phyloP scores from a whole-genome alignment of 192 early-diverging fungal species.

The Rhizoclosmatium sp. region DNA sequence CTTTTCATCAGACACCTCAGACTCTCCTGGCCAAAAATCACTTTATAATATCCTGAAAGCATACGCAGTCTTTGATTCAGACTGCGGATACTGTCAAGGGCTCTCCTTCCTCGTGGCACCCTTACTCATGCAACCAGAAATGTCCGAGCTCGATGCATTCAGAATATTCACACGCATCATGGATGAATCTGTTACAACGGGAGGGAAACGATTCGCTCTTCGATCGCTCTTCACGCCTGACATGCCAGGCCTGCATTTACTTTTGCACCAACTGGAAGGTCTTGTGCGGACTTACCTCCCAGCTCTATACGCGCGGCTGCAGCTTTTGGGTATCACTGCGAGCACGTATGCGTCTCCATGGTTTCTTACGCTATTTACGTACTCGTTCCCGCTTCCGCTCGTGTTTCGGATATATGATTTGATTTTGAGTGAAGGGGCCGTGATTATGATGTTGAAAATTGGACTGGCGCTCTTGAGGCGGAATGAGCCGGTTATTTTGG shows the following conservation, averaged over 20 bases:
- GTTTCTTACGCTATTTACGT: conserved; percentile 98
- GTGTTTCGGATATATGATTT: conserved; percentile 93
- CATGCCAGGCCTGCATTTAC: conserved; percentile 84
- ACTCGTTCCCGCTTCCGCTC: conserved; percentile 84
- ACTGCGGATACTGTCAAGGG: conserved; percentile 97
- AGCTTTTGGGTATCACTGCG: conserved; percentile 78
- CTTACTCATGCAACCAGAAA: conserved; percentile 80
- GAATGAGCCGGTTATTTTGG: conserved; percentile 67
- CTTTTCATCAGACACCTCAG: conserved; percentile 75
- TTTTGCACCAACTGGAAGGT: conserved; percentile 86
- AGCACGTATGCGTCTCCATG: conserved; percentile 95
- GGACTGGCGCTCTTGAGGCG: conserved; percentile 82
- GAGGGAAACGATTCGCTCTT: conserved; percentile 68
- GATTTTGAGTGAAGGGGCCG: conserved; percentile 84
- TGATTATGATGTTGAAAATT: conserved; percentile 73
- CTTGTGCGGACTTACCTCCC: conserved; percentile 84
- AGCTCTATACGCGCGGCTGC: conserved; percentile 77
- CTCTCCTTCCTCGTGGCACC: conserved; percentile 89
- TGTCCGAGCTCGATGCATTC: conserved; percentile 85
- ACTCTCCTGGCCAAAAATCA: conserved; percentile 74
- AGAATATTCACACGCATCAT: conserved; percentile 87
- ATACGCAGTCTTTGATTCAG: conserved; percentile 86
- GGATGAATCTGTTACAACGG: conserved; percentile 53
- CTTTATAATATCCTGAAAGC: conserved; percentile 89
- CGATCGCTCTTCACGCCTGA: conserved; percentile 86